Evolutionary conservation across 2,329 filamentous ascomycete species (phyloP).

Genomic region (Claviceps monticola): DNA sequence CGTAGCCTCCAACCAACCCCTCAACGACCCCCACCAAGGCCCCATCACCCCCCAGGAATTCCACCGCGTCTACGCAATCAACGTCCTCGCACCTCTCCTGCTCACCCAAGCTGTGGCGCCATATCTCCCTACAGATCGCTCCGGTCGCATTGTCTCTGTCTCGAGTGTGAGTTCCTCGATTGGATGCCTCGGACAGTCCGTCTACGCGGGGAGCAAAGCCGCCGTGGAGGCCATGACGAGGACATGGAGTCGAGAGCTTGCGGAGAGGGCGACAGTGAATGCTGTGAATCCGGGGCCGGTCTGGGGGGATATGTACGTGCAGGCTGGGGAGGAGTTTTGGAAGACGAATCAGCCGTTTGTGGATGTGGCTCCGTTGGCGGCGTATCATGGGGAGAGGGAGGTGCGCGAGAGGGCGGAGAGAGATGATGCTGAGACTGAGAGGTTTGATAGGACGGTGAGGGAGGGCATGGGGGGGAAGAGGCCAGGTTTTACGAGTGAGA

Average conservation of each 20-base stretch:
- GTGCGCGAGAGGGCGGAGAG: slow-evolving; percentile 17
- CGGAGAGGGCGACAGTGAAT: slow-evolving; percentile 39
- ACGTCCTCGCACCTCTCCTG: slow-evolving; percentile 69
- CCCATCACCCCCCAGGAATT: slow-evolving; percentile 51
- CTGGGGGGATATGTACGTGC: slow-evolving; percentile 37
- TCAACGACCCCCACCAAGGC: slow-evolving; percentile 38
- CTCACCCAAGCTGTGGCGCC: slow-evolving; percentile 60
- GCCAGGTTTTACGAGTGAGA: slow-evolving; percentile 32
- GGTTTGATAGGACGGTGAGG: slow-evolving; percentile 20
- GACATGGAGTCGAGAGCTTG: slow-evolving; percentile 43
- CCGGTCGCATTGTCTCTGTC: slow-evolving; percentile 43
- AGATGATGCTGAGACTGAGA: slow-evolving; percentile 18
- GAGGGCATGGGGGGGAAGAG: slow-evolving; percentile 20
- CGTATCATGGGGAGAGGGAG: slow-evolving; percentile 19
- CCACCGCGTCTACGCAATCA: slow-evolving; percentile 59
- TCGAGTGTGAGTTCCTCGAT: slow-evolving; percentile 40
- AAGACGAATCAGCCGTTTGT: slow-evolving; percentile 25
- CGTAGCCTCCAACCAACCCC: slow-evolving; percentile 47
- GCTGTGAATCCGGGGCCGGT: slow-evolving; percentile 44
- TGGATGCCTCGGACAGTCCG: slow-evolving; percentile 39
- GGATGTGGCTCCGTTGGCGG: slow-evolving; percentile 20
- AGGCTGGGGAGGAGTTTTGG: slow-evolving; percentile 21
- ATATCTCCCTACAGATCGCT: slow-evolving; percentile 54
- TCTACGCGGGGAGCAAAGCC: slow-evolving; percentile 45
- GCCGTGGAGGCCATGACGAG: slow-evolving; percentile 46